phyloP scores from a whole-genome alignment of 768 basidiomycete species.

The Auriscalpium vulgare region DNA sequence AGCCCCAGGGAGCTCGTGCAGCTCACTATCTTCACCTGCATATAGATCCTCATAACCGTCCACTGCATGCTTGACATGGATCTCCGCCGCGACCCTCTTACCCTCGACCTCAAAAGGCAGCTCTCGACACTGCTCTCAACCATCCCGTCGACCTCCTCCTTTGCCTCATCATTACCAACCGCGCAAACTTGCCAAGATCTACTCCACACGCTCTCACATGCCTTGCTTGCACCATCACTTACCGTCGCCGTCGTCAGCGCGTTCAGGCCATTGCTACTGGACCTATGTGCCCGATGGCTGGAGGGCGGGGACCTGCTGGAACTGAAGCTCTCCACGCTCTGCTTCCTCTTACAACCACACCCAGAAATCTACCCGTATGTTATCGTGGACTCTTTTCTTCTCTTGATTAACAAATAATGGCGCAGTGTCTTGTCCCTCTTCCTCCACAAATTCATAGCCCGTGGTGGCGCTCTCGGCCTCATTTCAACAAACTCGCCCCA shows the following conservation, averaged over 20 bases:
- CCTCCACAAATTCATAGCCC: conserved; percentile 33
- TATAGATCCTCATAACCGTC: too few relatives aligned
- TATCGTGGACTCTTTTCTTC: conserved; percentile 3
- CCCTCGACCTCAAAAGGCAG: background rate
- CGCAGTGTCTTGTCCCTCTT: conserved; percentile 50
- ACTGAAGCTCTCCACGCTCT: conserved; percentile 51
- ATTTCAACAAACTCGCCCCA: conserved; percentile 25
- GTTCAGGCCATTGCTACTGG: conserved; percentile 72
- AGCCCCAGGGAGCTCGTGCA: too few relatives aligned
- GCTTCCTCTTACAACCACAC: conserved; percentile 56
- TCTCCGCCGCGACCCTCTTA: background rate
- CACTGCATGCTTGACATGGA: background rate
- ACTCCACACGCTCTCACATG: conserved; percentile 40
- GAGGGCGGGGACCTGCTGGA: conserved; percentile 40
- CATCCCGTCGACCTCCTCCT: background rate
- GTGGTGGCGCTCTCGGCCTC: conserved; percentile 46
- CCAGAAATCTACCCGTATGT: conserved; percentile 67
- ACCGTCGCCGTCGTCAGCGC: conserved; percentile 53
- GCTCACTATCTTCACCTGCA: too few relatives aligned
- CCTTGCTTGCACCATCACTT: conserved; percentile 53
- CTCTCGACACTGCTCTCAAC: background rate
- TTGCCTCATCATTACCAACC: background rate
- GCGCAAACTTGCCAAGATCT: background rate
- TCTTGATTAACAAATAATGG: conserved; percentile 7
- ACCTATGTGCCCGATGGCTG: conserved; percentile 80